A percentile compares a stretch with the other conserved stretches of the same genome.
Conservation (phyloP, 2,329 filamentous ascomycete genomes). For the Plenodomus tracheiphilus region DNA sequence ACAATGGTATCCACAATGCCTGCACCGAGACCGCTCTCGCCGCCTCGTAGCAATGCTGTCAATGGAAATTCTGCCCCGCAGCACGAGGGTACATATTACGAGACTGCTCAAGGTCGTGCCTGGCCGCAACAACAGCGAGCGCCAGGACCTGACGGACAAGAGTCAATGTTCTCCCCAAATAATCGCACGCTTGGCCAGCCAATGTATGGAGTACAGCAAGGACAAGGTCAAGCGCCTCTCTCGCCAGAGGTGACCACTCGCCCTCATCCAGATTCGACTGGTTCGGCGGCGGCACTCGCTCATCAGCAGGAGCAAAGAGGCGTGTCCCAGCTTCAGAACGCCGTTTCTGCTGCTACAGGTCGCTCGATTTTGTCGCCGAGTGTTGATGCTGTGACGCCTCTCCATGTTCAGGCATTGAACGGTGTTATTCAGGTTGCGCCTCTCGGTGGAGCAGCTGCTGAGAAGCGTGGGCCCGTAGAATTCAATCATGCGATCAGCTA, state of each 20-base stretch:
- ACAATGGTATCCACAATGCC: conserved; percentile 90
- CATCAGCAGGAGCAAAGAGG: conserved; percentile 69
- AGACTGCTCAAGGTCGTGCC: conserved; percentile 38
- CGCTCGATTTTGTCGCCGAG: conserved; percentile 56
- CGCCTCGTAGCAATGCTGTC: conserved; percentile 53
- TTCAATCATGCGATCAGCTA: conserved; percentile 99
- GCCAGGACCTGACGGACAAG: conserved; percentile 37
- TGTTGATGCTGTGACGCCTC: conserved; percentile 50
- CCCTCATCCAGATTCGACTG: conserved; percentile 40
- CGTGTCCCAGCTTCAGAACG: conserved; percentile 67
- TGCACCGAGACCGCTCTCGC: conserved; percentile 50
- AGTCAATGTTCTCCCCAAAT: conserved; percentile 50
- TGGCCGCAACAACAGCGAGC: conserved; percentile 45
- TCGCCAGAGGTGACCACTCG: conserved; percentile 43
- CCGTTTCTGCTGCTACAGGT: conserved; percentile 62
- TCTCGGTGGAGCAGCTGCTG: conserved; percentile 57
- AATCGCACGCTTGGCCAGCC: conserved; percentile 48
- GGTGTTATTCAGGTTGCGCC: conserved; percentile 62
- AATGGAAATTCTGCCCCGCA: conserved; percentile 60
- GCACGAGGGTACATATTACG: conserved; percentile 42
- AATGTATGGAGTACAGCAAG: conserved; percentile 41
- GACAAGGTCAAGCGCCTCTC: conserved; percentile 37
- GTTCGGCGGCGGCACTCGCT: conserved; percentile 50
- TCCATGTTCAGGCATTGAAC: conserved; percentile 64
- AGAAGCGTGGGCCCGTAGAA: conserved; percentile 91